Base-by-base conservation (phyloP, 1,284 basidiomycete genomes). In the Pseudozyma sp. region DNA sequence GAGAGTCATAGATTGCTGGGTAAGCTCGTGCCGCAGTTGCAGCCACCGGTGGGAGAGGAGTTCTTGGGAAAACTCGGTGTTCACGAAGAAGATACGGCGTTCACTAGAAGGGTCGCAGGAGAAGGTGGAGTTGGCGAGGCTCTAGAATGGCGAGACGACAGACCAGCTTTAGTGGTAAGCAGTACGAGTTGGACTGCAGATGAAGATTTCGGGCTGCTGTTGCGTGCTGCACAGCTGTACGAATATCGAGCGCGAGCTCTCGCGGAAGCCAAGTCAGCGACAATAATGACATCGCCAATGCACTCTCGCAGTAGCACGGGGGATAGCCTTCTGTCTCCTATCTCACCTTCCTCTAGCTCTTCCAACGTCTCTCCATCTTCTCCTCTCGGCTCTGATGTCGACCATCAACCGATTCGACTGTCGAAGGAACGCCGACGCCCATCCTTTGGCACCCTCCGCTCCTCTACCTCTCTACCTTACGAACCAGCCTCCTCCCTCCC, bases 181-280 rank as follows among this genome's bases (percentile, higher is more conserved):
- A 94, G 93, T 76, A 99, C 97, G 0, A 94, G 92, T 11, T 99
- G 97, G 96, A 99, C 97, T 0, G 91, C 93, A 8, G 97, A 99
- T 82, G 97, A 99, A 85, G 95, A 99, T 85, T 98, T 99, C 75
- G 87, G 89, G 3, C 89, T 97, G 47, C 89, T 99, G 6, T 50
- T 85, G 9, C 45, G 70, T 5, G 82, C 83, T 9, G 79, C 77
- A 0, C 42, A 68, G 2, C 55, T 87, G 31, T 97, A 95, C 83
- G 91, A 97, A 77, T 71, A 81, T 42, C 88, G 87, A 62, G 94
- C 83, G 0, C 57, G 70, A 4, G 36, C 62, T 5, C 49, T 80
- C 1, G 59, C 58, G 11, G 53, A 57, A 1, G n/a, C 25, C 25
- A 31, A 43, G 10, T 31, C 11, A n/a, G 16, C 31, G 21, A 13